Evolutionary conservation across 768 basidiomycete genomes (phyloP), one percentile per base, ranked within the genome.

Genomic region (Auricularia cornea): DNA sequence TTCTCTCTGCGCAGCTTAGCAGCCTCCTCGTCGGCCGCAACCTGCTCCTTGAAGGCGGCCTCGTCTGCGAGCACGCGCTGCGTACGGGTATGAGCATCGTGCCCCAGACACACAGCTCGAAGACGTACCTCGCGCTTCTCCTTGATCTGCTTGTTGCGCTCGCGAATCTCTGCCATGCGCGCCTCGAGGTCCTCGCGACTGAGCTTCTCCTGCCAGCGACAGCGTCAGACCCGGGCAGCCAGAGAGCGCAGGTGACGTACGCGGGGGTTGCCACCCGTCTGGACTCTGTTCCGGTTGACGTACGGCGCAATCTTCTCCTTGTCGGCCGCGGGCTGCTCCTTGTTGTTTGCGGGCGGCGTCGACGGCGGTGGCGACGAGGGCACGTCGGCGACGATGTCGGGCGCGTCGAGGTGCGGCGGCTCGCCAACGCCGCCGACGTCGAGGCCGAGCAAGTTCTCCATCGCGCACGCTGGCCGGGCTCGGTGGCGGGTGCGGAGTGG

Each of bases 61-160:
- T 90, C 88, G 66, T 93, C 91, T 38, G 90, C 89, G 73, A 84
- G 80, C 5, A 93, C 89, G 66, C 90, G 89, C 90, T 90, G 67
- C 61, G 32, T 8, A 23, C 16, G 44, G 44, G 20, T 3, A 18
- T 48, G 44, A 48, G 44, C 44, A 20, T 20, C 10, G 44, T 23
- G 3, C 44, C 5, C 20, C 20, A 23, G 44, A 23, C 20, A 23
- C 44, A 48, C 44, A 23, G 20, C 6, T 18, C 23, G 16, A 20
- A 38, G 61, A n/a, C 82, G 68, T 63, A 86, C 88, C 72, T 82
- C 66, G 67, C 85, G 78, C 60, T 88, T 78, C 69, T 86, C 86
- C 70, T 87, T 88, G 69, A 90, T 89, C 74, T 83, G 87, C 74
- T 87, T 86, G 69, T 90, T 90, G 73, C 88, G 84, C 65, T 86